Evolutionary conservation across 1,284 basidiomycete genomes (phyloP).

Genomic region (Leccinum pachyderme): DNA sequence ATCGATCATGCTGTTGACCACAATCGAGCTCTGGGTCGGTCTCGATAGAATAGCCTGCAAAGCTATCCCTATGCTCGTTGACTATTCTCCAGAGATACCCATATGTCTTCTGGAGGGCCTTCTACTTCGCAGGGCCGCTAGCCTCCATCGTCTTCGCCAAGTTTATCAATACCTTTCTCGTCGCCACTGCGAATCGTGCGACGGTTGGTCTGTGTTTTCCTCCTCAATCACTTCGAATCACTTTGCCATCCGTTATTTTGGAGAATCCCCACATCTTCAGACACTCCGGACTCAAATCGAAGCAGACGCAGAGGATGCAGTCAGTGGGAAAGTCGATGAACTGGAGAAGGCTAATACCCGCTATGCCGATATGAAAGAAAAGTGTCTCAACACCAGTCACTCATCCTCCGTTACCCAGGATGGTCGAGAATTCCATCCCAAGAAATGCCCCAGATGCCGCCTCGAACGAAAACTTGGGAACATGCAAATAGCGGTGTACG

Average conservation of each 20-base stretch:
- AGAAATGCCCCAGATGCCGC: conserved; percentile 35
- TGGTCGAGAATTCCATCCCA: conserved; percentile 3
- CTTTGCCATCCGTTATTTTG: conserved; percentile 36
- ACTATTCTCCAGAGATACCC: conserved; percentile 1
- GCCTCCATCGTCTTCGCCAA: background rate
- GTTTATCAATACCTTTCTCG: conserved; percentile 31
- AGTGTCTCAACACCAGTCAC: conserved; percentile 7
- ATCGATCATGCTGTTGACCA: conserved; percentile 1
- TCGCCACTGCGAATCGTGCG: conserved; percentile 23
- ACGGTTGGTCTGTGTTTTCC: conserved; percentile 24
- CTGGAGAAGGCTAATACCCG: conserved; percentile 20
- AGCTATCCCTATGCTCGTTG: background rate
- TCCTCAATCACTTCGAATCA: background rate
- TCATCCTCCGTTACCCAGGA: background rate
- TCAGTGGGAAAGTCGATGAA: conserved; percentile 25
- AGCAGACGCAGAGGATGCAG: conserved; percentile 14
- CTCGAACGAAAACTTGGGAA: conserved; percentile 17
- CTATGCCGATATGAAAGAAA: conserved; percentile 16
- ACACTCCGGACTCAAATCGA: conserved; percentile 32
- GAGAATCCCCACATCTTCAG: conserved; percentile 18
- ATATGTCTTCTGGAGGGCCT: background rate
- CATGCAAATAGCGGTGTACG: conserved; percentile 40
- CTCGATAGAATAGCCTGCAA: background rate
- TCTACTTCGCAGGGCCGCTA: background rate
- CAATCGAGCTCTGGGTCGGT: background rate